A percentile compares a stretch with the other conserved stretches of the same genome.
These are phyloP conservation scores for Sindora glabra DNA, from an alignment of 306 rosid species.

Conservation along the genomic window DNA sequence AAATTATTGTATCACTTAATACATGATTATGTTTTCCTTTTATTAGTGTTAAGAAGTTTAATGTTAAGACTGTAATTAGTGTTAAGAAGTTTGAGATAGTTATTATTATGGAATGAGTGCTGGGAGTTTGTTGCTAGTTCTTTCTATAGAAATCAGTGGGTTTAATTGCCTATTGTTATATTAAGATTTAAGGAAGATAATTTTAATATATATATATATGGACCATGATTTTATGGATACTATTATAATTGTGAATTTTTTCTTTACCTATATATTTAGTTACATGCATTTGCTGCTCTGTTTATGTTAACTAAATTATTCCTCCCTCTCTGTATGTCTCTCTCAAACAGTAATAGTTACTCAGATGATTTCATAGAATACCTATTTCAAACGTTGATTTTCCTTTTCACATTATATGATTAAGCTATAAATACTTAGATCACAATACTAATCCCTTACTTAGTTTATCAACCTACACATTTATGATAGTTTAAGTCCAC, in stretches of 20 bases:
- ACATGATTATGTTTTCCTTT: no score
- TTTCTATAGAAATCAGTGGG: neutral
- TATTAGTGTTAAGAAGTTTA: no score
- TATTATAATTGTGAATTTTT: neutral
- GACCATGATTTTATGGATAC: neutral
- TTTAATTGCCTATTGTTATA: neutral
- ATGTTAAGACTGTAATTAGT: no score
- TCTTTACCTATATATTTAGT: neutral
- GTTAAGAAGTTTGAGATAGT: neutral
- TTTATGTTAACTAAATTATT: slow-evolving; percentile 3
- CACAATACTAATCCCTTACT: no score
- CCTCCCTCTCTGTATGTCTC: neutral
- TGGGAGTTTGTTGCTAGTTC: neutral
- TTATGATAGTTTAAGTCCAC: no score
- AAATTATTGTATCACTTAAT: no score
- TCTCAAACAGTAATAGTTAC: no score
- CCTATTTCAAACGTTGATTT: no score
- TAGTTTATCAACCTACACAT: no score
- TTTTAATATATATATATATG: neutral
- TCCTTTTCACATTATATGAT: no score
- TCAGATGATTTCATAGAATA: no score
- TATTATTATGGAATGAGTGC: neutral
- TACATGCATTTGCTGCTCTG: neutral
- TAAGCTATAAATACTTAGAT: no score
- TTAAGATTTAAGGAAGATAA: neutral